Base-by-base conservation (phyloP, 257 asterid genomes). In the Ballota nigra region DNA sequence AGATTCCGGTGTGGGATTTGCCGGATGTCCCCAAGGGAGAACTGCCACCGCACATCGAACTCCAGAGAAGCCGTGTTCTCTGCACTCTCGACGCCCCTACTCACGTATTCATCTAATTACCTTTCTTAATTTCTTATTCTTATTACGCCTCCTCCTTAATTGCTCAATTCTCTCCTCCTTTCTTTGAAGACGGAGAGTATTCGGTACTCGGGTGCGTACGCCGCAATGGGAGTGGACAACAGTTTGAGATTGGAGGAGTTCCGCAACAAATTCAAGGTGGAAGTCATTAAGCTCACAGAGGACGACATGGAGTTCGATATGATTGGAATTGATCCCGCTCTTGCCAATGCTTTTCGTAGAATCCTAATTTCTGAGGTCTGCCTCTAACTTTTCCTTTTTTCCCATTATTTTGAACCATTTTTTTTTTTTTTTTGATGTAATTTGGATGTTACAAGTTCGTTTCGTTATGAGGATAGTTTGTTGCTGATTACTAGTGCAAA, bases 321-420 rank as follows among this genome's bases (percentile, higher is more conserved):
- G 94, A 78, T 95, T 75, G 99, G 99, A 24, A 84, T 89, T 65
- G 97, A 95, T 82, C 88, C 94, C 57, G 81, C 99, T 19, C 67
- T 95, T 69, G 99, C 94, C 23, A 95, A 95, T 63, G 97, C 99
- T 53, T 95, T 88, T 60, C 92, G 97, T 34, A 86, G 99, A 75
- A 95, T 95, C 47, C 98, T 95, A 66, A 87, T 95, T 59, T 79
- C 99, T 20, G 99, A 95, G 92, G 99, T 95, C 47, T 29, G 72
- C 9, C 1, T 20, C 53, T 0, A 11, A 2, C 22, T 49, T 49
- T 18, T 26, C 60, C 18, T 15, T 29, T 26, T 15, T 7, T 51
- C 43, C 41, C 16, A 2, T 24, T 45, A 8, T 12, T 63, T 26
- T 64, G 26, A 29, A 26, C 10, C 11, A 66, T 43, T 23, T 51